Percentiles rank a stretch among this genome's conserved stretches.
These are phyloP conservation scores for Citrus hindsii DNA, from an alignment of 345 rosid genomes.

Conservation along the genomic window DNA sequence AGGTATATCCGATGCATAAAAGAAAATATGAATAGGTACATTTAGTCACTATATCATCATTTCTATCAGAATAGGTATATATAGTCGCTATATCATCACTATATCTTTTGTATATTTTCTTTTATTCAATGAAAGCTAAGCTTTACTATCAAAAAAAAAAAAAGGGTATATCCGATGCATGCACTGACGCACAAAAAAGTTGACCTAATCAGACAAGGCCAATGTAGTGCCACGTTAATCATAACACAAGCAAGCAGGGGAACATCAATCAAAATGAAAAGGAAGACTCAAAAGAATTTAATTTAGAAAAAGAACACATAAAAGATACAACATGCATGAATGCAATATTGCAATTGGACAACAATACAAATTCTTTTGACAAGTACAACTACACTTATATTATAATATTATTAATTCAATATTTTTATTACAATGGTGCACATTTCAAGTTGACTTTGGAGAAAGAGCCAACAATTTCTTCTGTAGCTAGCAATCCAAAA, in stretches of 20 bases:
- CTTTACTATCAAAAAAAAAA: no score
- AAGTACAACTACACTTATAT: background rate
- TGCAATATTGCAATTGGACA: background rate
- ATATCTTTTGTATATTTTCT: no score
- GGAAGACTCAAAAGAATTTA: no score
- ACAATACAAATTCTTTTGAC: background rate
- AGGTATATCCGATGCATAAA: background rate
- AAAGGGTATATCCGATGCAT: background rate
- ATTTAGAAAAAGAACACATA: no score
- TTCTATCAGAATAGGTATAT: no score
- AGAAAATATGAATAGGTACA: no score
- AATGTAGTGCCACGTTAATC: background rate
- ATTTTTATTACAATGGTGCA: background rate
- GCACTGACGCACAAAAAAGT: background rate
- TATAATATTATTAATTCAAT: no score
- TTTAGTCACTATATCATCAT: no score
- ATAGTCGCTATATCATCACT: no score
- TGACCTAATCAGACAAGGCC: constrained; percentile 9
- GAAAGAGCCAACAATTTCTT: background rate
- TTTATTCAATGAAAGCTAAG: no score
- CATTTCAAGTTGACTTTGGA: constrained; percentile 12
- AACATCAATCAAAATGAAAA: background rate
- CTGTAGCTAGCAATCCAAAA: background rate
- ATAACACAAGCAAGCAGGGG: background rate
- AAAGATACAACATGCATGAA: background rate